Evolutionary conservation across 148 eudicot genomes (phyloP), one percentile per base, ranked within the genome.

Genomic region (Oxyria digyna): DNA sequence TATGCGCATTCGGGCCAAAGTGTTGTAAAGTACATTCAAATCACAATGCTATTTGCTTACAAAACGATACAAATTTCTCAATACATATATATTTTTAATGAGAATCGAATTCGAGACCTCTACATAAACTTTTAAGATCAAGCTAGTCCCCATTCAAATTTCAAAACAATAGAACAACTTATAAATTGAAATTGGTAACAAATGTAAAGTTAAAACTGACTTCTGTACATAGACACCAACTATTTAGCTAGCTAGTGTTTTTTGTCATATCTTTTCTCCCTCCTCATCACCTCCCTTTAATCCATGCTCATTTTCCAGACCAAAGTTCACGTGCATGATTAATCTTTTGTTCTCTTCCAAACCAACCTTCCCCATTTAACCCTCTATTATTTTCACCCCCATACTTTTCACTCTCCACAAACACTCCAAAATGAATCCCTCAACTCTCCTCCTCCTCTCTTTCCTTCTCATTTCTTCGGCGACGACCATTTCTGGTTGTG

Each of bases 401-500:
- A 10, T 3, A 54, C 62, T 54, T n/a, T 57, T 57, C 37, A 57
- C 35, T 4, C 64, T 57, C 35, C 37, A 26, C 64, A 57, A 29
- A 35, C 35, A 12, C 32, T 67, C 31, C 12, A 50, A 6, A 20
- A 87, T 87, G 94, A 85, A 81, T 62, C 71, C 83, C 71, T 79
- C 85, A 11, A 77, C 91, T 41, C 65, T 87, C 57, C 78, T 87
- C 42, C 78, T 90, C 78, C 75, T 90, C 54, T 86, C 78, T 69
- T 79, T 84, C 81, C 71, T 86, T 31, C 81, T 85, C 79, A 49
- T 87, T 32, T 81, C 97, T 78, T 74, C 80, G 6, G 75, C 72
- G 67, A 59, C 83, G 35, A 87, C 88, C 70, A 73, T 84, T 67
- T 74, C 85, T 62, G 87, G 78, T 4, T 90, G 96, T 45, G 83